Base-by-base conservation (phyloP, 768 basidiomycete species). In the Russula brevipes region DNA sequence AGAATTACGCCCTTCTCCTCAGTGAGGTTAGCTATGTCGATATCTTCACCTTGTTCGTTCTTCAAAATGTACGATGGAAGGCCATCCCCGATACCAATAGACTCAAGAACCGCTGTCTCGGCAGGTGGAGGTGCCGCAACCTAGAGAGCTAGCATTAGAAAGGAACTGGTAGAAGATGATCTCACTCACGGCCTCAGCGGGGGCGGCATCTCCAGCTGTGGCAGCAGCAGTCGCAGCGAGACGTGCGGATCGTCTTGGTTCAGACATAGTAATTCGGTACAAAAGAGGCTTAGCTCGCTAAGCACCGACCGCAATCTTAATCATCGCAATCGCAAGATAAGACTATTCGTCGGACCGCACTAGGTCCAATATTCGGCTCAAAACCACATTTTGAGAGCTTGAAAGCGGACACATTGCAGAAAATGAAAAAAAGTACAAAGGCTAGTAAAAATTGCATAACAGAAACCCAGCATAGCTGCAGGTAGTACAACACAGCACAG, bases 41-140 rank as follows among this genome's bases (percentile, higher is more conserved):
- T 76, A 58, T 94, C 90, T 63, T 89, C 85, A 49, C 80, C 89
- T 73, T 89, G 85, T 76, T 97, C 91, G 72, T 93, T 91, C 76
- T 93, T 87, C 63, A 98, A 76, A 5, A 77, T 82, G 64, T 95
- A 70, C 5, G 82, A 81, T 2, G 93, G 93, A 49, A 97, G 76
- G 36, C 76, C 75, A 64, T 88, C 91, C 6, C 94, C 95, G 39
- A 92, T 76, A 64, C 89, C 81, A 64, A 95, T 80, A 2, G 74
- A 56, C 38, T 54, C 50, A 52, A 65, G 64, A 9, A 19, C 11
- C 16, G n/a, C 38, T 17, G 24, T 39, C 50, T 61, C n/a, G 7
- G 45, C 52, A 33, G 57, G n/a, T n/a, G 45, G 19, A 19, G 51
- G n/a, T 42, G 57, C 52, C 24, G 30, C 54, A 7, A 14, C 50